Base-by-base conservation (phyloP, 2,329 filamentous ascomycete species). In the Sarocladiaceae sp. region DNA sequence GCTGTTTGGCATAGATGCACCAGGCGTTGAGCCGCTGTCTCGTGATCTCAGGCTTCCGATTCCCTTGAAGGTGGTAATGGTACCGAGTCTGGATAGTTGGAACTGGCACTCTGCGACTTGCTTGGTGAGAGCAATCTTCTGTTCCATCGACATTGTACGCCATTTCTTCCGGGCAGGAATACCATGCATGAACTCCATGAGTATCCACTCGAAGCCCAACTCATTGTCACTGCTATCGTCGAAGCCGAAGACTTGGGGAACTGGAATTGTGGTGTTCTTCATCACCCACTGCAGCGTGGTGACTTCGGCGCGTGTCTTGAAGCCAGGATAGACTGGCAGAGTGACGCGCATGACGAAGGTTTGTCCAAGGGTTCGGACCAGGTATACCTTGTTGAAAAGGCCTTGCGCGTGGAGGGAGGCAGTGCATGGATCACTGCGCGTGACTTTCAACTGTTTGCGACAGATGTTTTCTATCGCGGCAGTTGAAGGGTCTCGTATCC, bases 161-260 rank as follows among this genome's bases (percentile, higher is more conserved):
- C 59, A 58, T 33, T 55, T 40, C 46, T 55, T 46, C 56, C 61
- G 49, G 1, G 55, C 57, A 5, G 62, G 55, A 11, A 31, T 55
- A 0, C 66, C 67, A 1, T 52, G 48, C 53, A 69, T 54, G 6
- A 56, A 53, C 5, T 64, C 58, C 65, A 72, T 69, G 12, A 72
- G 49, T 10, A 72, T 72, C 69, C 69, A 75, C 58, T 73, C 69
- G 17, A 66, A 70, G 0, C 66, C 68, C 25, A 73, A 60, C 20
- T 64, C 58, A 28, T 71, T 73, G 2, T 63, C 39, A 15, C 22
- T 29, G 15, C 54, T 62, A 25, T 65, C 59, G 23, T 69, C 63
- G 52, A 62, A 71, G 2, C 57, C 64, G 31, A 69, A 44, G 2
- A 73, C 60, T 2, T 56, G 46, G 2, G 71, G 62, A 3, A 71